phyloP scores from a whole-genome alignment of 805 yeast species.

The Candida easanensis region DNA sequence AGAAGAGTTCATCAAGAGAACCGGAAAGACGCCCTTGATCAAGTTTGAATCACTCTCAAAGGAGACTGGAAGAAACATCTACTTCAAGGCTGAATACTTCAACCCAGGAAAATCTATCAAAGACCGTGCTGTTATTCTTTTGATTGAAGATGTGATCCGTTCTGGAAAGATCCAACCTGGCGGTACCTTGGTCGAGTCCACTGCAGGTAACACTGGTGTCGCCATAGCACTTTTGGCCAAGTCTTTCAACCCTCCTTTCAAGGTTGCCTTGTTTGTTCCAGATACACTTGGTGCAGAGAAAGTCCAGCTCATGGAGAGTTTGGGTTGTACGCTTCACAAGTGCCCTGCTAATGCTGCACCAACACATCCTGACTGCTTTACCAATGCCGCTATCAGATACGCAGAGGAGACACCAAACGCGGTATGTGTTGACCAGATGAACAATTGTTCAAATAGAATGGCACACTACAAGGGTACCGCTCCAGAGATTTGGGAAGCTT shows the following conservation, averaged over 20 bases:
- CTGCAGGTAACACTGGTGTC: conserved; percentile 85
- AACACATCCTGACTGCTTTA: conserved; percentile 45
- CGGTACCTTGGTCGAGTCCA: conserved; percentile 75
- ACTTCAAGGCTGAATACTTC: conserved; percentile 66
- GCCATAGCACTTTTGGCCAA: conserved; percentile 67
- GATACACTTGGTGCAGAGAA: conserved; percentile 75
- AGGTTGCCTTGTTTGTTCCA: conserved; percentile 74
- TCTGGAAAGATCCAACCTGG: conserved; percentile 54
- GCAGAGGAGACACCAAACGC: conserved; percentile 43
- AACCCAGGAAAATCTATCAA: conserved; percentile 87
- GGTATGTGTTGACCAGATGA: conserved; percentile 79
- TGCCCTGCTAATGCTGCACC: conserved; percentile 58
- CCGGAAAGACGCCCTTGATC: conserved; percentile 76
- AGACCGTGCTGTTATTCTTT: conserved; percentile 73
- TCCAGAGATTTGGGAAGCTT: conserved; percentile 72
- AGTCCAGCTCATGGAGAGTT: conserved; percentile 48
- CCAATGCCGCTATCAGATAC: conserved; percentile 30
- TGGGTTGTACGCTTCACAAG: conserved; percentile 64
- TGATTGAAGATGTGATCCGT: conserved; percentile 56
- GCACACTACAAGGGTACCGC: conserved; percentile 70
- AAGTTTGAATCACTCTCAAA: conserved; percentile 57
- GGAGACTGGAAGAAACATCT: conserved; percentile 68
- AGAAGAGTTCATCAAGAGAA: conserved; percentile 18
- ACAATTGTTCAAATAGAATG: conserved; percentile 70
- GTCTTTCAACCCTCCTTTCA: conserved; percentile 28